Evolutionary conservation across 345 rosid genomes (phyloP).

Genomic region (Pistacia vera): DNA sequence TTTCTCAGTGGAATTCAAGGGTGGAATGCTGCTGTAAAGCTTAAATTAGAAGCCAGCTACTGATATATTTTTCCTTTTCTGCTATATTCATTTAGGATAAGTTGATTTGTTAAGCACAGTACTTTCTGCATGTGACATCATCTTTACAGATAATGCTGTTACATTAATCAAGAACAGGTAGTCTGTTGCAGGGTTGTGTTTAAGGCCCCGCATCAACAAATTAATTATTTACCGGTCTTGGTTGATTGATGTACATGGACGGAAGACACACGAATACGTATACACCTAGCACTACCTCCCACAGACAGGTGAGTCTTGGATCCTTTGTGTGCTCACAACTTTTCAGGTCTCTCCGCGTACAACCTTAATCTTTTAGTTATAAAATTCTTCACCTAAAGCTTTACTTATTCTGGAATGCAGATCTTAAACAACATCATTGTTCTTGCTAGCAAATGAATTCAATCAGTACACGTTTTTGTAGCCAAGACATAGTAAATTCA

Average conservation of each 20-base stretch:
- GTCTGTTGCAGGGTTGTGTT: neutral
- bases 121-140: neutral
- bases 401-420: neutral
- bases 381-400: neutral
- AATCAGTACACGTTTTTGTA: neutral
- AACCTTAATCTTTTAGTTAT: neutral
- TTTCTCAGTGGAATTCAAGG: slow-evolving; percentile 71
- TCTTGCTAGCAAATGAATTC: neutral
- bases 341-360: neutral
- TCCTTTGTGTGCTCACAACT: neutral
- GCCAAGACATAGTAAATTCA: neutral
- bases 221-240: neutral
- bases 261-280: neutral
- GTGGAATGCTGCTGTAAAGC: slow-evolving; percentile 44
- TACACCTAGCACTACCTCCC: neutral
- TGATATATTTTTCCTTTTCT: neutral
- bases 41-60: slow-evolving; percentile 19
- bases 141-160: neutral
- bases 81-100: neutral
- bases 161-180: neutral
- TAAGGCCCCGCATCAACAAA: neutral
- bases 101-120: neutral
- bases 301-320: neutral
- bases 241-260: neutral
- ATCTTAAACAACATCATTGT: too few species aligned